A percentile compares a stretch with the other conserved stretches of the same genome.
Evolutionary conservation across 176 grass and related monocot species (phyloP).

Genomic region (Elymus sibiricus): DNA sequence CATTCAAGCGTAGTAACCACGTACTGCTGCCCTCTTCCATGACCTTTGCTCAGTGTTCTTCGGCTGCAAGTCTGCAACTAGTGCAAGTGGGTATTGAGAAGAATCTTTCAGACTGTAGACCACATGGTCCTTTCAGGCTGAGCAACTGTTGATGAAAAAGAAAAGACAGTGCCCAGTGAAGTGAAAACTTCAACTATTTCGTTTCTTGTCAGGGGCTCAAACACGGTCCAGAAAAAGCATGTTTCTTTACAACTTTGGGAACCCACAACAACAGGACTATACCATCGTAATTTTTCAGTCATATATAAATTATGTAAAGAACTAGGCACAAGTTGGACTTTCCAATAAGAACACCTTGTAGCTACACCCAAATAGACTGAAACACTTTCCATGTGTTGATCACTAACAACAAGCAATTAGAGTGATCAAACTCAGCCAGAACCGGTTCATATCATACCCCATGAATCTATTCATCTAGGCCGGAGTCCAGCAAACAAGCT

Average conservation of each 20-base stretch:
- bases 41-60: conserved; percentile 6
- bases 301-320: too few relatives aligned
- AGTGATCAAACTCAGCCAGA: not conserved
- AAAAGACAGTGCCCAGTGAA: not conserved
- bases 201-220: not conserved
- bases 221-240: not conserved
- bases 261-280: too few relatives aligned
- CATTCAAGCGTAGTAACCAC: not conserved
- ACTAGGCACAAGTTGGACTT: too few relatives aligned
- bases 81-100: conserved; percentile 3
- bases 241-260: not conserved
- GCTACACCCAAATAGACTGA: not conserved
- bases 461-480: not conserved
- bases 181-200: not conserved
- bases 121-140: not conserved
- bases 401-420: not conserved
- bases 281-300: too few relatives aligned
- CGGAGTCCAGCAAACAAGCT: not conserved
- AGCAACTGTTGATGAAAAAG: not conserved
- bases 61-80: not conserved
- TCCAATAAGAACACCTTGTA: not conserved
- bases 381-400: not conserved
- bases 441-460: not conserved
- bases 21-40: not conserved
- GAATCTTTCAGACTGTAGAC: not conserved